These are phyloP conservation scores for Cadophora malorum DNA, from an alignment of 2,329 filamentous ascomycete genomes.

Conservation along the genomic window DNA sequence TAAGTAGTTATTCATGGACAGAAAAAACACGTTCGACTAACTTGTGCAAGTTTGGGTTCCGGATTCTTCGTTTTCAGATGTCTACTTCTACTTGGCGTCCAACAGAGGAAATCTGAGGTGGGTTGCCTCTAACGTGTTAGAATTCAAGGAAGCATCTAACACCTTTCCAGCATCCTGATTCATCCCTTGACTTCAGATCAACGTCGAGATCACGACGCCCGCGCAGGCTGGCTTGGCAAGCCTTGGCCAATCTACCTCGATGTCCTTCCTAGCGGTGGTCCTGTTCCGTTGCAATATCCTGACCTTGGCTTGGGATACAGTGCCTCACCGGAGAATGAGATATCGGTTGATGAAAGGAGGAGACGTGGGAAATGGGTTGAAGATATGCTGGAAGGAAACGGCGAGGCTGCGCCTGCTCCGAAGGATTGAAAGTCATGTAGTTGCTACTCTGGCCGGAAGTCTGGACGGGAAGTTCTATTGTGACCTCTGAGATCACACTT, in stretches of 20 bases:
- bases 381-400: conserved; percentile 3
- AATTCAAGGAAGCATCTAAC: neutral
- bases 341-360: conserved; percentile 18
- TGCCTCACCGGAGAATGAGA: conserved; percentile 11
- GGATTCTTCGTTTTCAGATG: conserved; percentile 22
- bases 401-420: conserved; percentile 22
- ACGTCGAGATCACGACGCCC: conserved; percentile 22
- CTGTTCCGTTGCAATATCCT: conserved; percentile 21
- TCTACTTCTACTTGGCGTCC: conserved; percentile 24
- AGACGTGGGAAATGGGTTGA: conserved; percentile 17
- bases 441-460: too few relatives aligned
- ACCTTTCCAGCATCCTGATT: conserved; percentile 10
- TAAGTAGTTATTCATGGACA: neutral
- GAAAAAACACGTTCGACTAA: neutral
- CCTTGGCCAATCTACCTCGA: conserved; percentile 24
- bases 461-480: too few relatives aligned
- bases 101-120: conserved; percentile 23
- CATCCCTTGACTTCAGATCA: conserved; percentile 22
- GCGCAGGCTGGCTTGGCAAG: conserved; percentile 21
- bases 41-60: conserved; percentile 21
- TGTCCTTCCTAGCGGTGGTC: conserved; percentile 5
- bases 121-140: neutral
- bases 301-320: conserved; percentile 21
- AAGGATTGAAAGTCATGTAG: conserved; percentile 1
- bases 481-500: too few relatives aligned